phyloP scores from a whole-genome alignment of 2,329 filamentous ascomycete species.

The Aspergillus candidus region DNA sequence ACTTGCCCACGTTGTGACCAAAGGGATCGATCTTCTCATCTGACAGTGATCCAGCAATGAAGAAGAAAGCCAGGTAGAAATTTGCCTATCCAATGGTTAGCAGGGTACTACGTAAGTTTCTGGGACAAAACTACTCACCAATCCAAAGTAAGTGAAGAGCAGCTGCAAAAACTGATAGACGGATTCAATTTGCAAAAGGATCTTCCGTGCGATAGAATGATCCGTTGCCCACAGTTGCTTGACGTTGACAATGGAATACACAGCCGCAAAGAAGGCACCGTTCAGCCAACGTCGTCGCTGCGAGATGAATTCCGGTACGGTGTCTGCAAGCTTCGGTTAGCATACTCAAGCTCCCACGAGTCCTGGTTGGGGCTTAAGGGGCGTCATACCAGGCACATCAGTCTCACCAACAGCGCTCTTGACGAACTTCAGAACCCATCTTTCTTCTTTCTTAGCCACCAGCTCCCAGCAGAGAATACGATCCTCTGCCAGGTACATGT shows the following conservation, averaged over 20 bases:
- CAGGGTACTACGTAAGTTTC: neutral
- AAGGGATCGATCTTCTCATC: constrained; percentile 82
- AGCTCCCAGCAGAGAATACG: constrained; percentile 98
- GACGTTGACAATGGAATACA: constrained; percentile 94
- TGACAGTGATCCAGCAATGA: constrained; percentile 83
- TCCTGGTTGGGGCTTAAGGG: neutral
- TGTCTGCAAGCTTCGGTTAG: constrained; percentile 50
- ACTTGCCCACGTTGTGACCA: constrained; percentile 73
- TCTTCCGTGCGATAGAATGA: constrained; percentile 81
- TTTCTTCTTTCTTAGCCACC: constrained; percentile 87
- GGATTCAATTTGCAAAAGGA: constrained; percentile 90
- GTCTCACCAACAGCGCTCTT: constrained; percentile 96
- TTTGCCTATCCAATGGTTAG: constrained; percentile 56
- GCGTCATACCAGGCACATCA: constrained; percentile 73
- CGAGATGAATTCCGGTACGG: constrained; percentile 93
- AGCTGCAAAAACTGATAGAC: constrained; percentile 90
- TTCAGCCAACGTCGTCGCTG: constrained; percentile 96
- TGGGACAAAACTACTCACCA: constrained; percentile 40
- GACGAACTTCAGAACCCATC: constrained; percentile 98
- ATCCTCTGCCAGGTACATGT: constrained; percentile 99
- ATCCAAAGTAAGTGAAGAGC: constrained; percentile 93
- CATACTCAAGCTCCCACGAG: neutral
- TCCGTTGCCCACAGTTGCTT: constrained; percentile 89
- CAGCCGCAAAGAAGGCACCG: constrained; percentile 95
- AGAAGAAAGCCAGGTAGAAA: constrained; percentile 98